phyloP scores from a whole-genome alignment of 768 basidiomycete species.

The Phanerochaete sordida region DNA sequence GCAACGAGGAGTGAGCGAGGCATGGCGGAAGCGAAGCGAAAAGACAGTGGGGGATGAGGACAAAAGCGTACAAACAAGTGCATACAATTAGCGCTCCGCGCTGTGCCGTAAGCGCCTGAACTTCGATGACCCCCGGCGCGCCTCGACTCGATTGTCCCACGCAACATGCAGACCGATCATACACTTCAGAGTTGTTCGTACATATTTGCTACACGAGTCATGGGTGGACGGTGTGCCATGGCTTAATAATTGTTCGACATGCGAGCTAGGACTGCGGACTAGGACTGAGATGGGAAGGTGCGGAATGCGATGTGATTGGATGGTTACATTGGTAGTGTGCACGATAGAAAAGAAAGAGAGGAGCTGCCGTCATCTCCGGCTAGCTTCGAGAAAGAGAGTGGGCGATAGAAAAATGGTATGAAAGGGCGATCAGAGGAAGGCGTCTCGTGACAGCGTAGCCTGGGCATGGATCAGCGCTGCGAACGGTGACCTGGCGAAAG shows the following conservation, averaged over 20 bases:
- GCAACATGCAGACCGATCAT: neutral
- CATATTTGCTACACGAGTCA: neutral
- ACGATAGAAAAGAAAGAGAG: neutral
- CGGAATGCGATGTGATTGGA: neutral
- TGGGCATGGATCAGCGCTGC: conserved; percentile 1
- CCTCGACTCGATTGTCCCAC: neutral
- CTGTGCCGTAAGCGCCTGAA: neutral
- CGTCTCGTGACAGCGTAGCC: conserved; percentile 24
- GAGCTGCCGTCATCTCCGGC: neutral
- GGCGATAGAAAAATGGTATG: neutral
- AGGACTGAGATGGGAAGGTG: neutral
- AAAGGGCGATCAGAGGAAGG: conserved; percentile 17
- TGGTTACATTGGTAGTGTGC: neutral
- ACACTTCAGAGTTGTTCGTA: neutral
- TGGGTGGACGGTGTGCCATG: neutral
- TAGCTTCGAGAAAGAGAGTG: neutral
- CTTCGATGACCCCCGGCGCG: neutral
- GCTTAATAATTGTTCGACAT: neutral
- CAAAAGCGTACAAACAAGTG: conserved; percentile 3
- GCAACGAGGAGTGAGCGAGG: neutral
- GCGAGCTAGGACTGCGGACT: neutral
- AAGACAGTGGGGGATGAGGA: neutral
- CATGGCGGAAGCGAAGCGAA: neutral
- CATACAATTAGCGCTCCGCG: neutral
- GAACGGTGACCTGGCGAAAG: neutral